Conservation (phyloP, 257 asterid species). For the Dorcoceras hygrometricum region DNA sequence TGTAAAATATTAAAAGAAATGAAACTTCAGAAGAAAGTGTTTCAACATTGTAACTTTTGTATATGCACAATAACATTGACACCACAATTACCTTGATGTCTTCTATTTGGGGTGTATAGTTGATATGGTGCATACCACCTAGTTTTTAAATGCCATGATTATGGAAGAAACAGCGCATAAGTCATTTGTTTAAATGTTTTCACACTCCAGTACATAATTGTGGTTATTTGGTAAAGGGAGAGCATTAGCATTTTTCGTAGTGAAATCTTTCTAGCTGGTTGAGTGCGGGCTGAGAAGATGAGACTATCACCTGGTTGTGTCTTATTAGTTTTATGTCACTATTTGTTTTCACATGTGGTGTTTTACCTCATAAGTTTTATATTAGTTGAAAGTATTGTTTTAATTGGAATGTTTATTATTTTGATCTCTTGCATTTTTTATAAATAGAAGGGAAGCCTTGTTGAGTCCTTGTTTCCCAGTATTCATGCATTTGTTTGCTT, state of each 20-base stretch:
- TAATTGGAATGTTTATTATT: conserved; percentile 7
- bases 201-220: background rate
- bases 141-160: background rate
- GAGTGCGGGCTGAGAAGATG: too few species aligned
- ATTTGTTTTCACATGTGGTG: too few species aligned
- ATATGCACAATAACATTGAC: background rate
- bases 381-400: background rate
- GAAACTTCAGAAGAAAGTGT: background rate
- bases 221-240: background rate
- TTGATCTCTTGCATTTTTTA: background rate
- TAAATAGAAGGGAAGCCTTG: conserved; percentile 1
- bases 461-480: conserved; percentile 6
- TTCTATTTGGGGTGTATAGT: background rate
- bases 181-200: background rate
- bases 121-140: background rate
- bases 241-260: too few species aligned
- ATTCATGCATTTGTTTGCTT: background rate
- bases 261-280: too few species aligned
- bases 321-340: too few species aligned
- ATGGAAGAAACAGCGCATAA: background rate
- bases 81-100: background rate
- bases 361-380: background rate
- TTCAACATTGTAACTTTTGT: background rate
- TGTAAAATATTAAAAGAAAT: background rate
- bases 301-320: too few species aligned